A percentile compares a stretch with the other conserved stretches of the same genome.
These are phyloP conservation scores for Pilobolus umbonatus DNA, from an alignment of 192 early-diverging fungal species.

Conservation along the genomic window DNA sequence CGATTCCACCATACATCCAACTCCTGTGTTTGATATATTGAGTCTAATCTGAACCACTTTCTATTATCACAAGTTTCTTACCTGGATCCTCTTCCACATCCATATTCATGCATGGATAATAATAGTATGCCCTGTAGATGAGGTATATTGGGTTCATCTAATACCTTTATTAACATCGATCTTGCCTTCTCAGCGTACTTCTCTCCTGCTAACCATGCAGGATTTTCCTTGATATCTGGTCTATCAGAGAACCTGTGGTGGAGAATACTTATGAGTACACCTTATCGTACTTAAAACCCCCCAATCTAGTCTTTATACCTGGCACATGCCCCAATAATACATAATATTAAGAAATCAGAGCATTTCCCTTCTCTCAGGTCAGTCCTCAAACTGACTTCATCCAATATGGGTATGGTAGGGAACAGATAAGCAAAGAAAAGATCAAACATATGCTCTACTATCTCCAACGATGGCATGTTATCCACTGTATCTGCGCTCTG, in stretches of 20 bases:
- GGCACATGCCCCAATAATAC: conserved; percentile 42
- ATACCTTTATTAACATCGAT: conserved; percentile 31
- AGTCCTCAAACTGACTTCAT: conserved; percentile 40
- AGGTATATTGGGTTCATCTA: conserved; percentile 43
- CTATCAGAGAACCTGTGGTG: conserved; percentile 39
- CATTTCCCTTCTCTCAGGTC: conserved; percentile 39
- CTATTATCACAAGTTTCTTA: not conserved
- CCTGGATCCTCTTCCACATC: conserved; percentile 44
- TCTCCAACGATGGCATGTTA: conserved; percentile 14
- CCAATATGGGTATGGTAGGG: conserved; percentile 43
- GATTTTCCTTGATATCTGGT: conserved; percentile 40
- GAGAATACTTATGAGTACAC: not conserved
- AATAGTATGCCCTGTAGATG: conserved; percentile 48
- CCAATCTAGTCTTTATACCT: conserved; percentile 32
- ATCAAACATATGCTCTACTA: conserved; percentile 45
- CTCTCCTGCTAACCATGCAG: conserved; percentile 48
- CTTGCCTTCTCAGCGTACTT: conserved; percentile 45
- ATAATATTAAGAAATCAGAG: conserved; percentile 40
- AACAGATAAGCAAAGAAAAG: conserved; percentile 46
- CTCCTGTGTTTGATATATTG: conserved; percentile 12
- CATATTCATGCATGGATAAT: conserved; percentile 46
- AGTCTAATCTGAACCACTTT: not conserved
- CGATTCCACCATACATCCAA: conserved; percentile 55
- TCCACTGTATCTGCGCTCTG: not conserved
- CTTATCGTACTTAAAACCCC: too few relatives aligned